Base-by-base conservation (phyloP, 768 basidiomycete species). In the Boletus insuetus region DNA sequence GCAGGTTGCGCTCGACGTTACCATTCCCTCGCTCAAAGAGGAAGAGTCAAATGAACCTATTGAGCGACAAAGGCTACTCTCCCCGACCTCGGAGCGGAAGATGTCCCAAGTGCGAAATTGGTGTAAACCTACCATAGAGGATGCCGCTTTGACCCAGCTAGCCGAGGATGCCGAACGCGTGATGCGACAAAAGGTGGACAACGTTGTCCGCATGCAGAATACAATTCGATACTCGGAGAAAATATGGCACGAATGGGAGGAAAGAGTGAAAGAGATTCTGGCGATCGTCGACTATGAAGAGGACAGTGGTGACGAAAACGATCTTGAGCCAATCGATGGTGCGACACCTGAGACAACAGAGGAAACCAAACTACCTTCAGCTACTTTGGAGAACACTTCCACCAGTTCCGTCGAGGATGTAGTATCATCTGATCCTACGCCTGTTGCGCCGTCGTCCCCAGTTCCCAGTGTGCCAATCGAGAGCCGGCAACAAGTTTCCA, bases 191-290 rank as follows among this genome's bases (percentile, higher is more conserved):
- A 99, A 99, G 79, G 83, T 94, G 59, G 94, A 95, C 70, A 94
- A 89, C 61, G 91, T 98, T 46, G 89, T 93, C 58, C 86, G 97
- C 38, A 86, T 99, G 85, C 92, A 96, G 73, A 97, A 96, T 67
- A 98, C 94, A 19, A 94, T 99, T 62, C 81, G 91, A 51, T 98
- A 98, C 71, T 87, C 94, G 39, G 97, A 98, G 77, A 96, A 95
- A 75, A 91, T 97, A 31, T 86, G 96, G 76, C 88, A 89, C 64
- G 97, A 98, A 73, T 98, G 96, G 95, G 89, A 98, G 72, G 89
- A 91, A 65, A 85, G 83, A 62, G 87, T 97, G 14, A 87, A 85
- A 56, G 80, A 83, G 62, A 81, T 79, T 40, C 72, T 95, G 34
- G 80, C 80, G 4, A 74, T 75, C 34, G 73, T 77, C 26, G 81